Evolutionary conservation across 257 asterid species (phyloP), one percentile per base, ranked within the genome.

Genomic region (Plantago ovata): DNA sequence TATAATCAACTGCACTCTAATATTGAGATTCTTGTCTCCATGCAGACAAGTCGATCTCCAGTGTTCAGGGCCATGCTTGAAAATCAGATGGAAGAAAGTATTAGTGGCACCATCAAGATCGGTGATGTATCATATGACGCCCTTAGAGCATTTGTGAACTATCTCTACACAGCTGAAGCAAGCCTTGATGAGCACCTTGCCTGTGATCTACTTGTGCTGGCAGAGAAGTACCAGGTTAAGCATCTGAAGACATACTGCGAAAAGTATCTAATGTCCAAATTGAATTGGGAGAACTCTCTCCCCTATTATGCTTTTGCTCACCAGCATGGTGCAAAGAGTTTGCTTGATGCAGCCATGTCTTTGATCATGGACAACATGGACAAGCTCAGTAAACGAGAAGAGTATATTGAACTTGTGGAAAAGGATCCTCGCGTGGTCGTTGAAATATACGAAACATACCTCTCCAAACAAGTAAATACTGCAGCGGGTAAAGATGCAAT

Each of bases 51-150:
- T 56, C 84, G 96, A 20, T 85, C 95, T 60, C 96, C 95, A 0
- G 95, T 88, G 13, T 88, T 89, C 70, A 77, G 82, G 63, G 96
- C 96, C 33, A 89, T 89, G 96, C 83, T 89, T 14, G 94, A 83
- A 49, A 89, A 78, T 36, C 84, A 78, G 64, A 89, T 89, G 95
- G 94, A 77, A 72, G 96, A 89, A 61, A 85, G 95, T 66, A 63
- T 85, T 0, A 89, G 95, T 24, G 94, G 95, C 10, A 89, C 94
- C 13, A 83, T 89, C 72, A 89, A 81, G 79, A 86, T 89, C 16
- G 41, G 78, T 22, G 96, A 89, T 46, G 96, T 86, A 22, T 81
- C 96, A 0, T 81, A 83, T 42, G 94, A 83, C 44, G 91, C 86
- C 38, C 88, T 89, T 18, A 86, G 84, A 10, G 76, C 83, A 3